phyloP scores from a whole-genome alignment of 192 early-diverging fungal species.

The Umbelopsis sp. region DNA sequence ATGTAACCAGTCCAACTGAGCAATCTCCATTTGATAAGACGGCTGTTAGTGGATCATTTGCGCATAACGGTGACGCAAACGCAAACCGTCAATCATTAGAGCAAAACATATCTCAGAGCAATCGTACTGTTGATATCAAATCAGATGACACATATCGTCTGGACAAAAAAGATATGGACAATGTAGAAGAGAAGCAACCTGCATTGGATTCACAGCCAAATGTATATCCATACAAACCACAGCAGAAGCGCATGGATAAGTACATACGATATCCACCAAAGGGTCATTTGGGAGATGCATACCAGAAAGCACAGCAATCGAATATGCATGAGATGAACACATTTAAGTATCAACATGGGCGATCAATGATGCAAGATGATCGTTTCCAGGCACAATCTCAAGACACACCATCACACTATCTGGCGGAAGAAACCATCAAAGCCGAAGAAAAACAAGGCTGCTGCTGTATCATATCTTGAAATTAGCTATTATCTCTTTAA shows the following conservation, averaged over 20 bases:
- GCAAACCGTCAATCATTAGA: neutral
- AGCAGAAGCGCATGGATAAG: neutral
- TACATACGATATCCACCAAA: neutral
- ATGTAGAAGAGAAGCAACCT: neutral
- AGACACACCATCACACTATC: neutral
- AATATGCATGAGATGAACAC: neutral
- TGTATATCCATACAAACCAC: neutral
- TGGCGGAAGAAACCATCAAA: neutral
- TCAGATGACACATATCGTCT: neutral
- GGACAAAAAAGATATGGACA: neutral
- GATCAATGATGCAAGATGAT: neutral
- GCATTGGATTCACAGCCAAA: neutral
- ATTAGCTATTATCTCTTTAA: neutral
- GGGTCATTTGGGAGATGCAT: neutral
- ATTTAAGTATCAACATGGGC: neutral
- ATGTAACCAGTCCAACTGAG: too few relatives aligned
- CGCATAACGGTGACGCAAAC: neutral
- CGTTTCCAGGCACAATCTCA: neutral
- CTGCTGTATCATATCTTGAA: constrained; percentile 11
- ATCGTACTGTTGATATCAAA: neutral
- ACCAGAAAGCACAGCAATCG: neutral
- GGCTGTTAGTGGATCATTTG: too few relatives aligned
- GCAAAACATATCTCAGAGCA: neutral
- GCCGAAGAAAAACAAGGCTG: neutral
- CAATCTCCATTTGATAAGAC: too few relatives aligned